Conservation (phyloP, 768 basidiomycete species). For the Lactarius tabidus region DNA sequence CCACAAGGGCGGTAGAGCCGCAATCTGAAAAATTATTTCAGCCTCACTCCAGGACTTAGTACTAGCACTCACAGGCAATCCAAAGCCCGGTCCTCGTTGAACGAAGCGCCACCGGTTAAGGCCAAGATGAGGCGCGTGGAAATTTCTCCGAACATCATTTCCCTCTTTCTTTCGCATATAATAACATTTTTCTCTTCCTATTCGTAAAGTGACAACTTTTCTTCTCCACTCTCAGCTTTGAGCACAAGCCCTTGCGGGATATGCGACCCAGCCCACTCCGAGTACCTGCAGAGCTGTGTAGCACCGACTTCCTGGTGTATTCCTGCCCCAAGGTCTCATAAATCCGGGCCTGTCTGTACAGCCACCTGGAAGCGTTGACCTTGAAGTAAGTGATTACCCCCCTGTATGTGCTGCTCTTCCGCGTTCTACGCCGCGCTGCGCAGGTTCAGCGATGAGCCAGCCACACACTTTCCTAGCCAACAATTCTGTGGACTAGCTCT, state of each 20-base stretch:
- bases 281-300: too few species aligned
- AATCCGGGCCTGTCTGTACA: slow-evolving; percentile 1
- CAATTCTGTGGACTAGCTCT: neutral
- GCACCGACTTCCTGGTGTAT: neutral
- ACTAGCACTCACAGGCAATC: neutral
- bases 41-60: slow-evolving; percentile 9
- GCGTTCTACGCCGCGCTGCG: neutral
- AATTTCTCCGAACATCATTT: neutral
- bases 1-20: neutral
- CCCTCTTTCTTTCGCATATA: neutral
- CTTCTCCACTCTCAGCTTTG: neutral
- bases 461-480: neutral
- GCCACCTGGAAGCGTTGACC: slow-evolving; percentile 12
- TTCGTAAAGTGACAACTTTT: too few species aligned
- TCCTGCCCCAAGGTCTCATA: neutral
- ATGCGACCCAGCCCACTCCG: neutral
- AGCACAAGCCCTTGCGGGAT: neutral
- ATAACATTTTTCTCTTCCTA: neutral
- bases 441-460: slow-evolving; percentile 1
- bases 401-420: neutral
- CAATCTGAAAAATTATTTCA: neutral
- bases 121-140: slow-evolving; percentile 5
- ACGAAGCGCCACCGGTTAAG: neutral
- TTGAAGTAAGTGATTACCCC: neutral
- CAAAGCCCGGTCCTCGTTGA: neutral